Evolutionary conservation across 225 moss, liverwort and hornwort species (phyloP).

Genomic region (Sphagnum contortum): DNA sequence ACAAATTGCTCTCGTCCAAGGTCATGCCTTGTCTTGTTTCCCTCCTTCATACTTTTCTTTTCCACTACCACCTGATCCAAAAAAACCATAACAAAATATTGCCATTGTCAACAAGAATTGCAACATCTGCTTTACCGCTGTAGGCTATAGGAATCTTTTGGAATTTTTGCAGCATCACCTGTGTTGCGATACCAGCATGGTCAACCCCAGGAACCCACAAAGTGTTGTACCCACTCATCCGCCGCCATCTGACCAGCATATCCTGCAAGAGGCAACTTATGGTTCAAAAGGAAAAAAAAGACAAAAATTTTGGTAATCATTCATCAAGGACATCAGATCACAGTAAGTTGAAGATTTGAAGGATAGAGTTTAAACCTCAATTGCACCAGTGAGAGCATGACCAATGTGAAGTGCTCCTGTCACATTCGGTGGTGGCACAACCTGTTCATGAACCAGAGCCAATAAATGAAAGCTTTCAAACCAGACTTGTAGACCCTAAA

Average conservation of each 20-base stretch:
- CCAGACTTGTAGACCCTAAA: too few species aligned
- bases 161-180: slow-evolving; percentile 42
- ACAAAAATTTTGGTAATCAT: too few species aligned
- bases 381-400: slow-evolving; percentile 75
- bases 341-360: too few species aligned
- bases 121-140: too few species aligned
- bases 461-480: too few species aligned
- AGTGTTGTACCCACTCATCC: slow-evolving; percentile 93
- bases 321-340: too few species aligned
- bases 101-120: too few species aligned
- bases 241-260: slow-evolving; percentile 65
- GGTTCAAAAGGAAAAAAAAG: background rate
- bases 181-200: slow-evolving; percentile 96
- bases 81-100: too few species aligned
- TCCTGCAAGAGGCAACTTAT: slow-evolving; percentile 32
- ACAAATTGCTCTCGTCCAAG: too few species aligned
- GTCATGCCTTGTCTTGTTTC: slow-evolving; percentile 78
- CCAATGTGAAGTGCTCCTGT: slow-evolving; percentile 97
- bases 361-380: slow-evolving; percentile 38
- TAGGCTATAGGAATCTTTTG: slow-evolving; percentile 6
- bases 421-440: slow-evolving; percentile 91
- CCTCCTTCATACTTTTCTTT: slow-evolving; percentile 65
- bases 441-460: slow-evolving; percentile 14
- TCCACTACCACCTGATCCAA: too few species aligned
- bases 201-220: slow-evolving; percentile 92